Base-by-base conservation (phyloP, 805 yeast genomes). In the Tetrapisispora taiwanensis region DNA sequence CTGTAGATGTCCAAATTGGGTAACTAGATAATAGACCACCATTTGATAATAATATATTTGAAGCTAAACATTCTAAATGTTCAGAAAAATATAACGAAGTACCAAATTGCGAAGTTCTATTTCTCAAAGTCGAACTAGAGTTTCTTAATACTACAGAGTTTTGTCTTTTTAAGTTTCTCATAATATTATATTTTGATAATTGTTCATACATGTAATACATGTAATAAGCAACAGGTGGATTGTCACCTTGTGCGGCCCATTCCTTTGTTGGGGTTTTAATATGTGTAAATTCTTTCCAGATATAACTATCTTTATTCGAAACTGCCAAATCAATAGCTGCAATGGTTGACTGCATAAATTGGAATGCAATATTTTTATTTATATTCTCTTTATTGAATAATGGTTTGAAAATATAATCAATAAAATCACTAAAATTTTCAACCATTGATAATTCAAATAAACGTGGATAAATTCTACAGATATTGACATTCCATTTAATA, bases 221-320 rank as follows among this genome's bases (percentile, higher is more conserved):
- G 49, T 67, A 67, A 38, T 67, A 66, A 14, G 68, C 56, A 28
- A 66, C 57, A 1, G 71, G 68, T 8, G 73, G 72, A 45, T 68
- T 68, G 15, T 59, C 63, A 5, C 59, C 56, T 22, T 49, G 41
- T 0, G 58, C 55, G 4, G 43, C 44, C 71, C 72, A 68, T 6
- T 54, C 42, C 1, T 31, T 32, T 10, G 64, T 63, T 8, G 28
- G 17, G 3, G 52, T 46, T 12, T 46, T 24, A 7, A 48, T 43
- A 36, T 49, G 47, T 4, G 54, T 46, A 42, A 61, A 51, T 38
- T 51, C 44, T 27, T 45, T 45, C 71, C 71, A 48, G 44, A 54
- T 30, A 43, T 51, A 47, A 26, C 47, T 49, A 45, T 54, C 52
- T 42, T 56, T 22, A 46, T 58, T 49, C 14, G 53, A 30, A 52